These are phyloP conservation scores for Ascocoryne sarcoides DNA, from an alignment of 2,329 filamentous ascomycete species.

Conservation along the genomic window DNA sequence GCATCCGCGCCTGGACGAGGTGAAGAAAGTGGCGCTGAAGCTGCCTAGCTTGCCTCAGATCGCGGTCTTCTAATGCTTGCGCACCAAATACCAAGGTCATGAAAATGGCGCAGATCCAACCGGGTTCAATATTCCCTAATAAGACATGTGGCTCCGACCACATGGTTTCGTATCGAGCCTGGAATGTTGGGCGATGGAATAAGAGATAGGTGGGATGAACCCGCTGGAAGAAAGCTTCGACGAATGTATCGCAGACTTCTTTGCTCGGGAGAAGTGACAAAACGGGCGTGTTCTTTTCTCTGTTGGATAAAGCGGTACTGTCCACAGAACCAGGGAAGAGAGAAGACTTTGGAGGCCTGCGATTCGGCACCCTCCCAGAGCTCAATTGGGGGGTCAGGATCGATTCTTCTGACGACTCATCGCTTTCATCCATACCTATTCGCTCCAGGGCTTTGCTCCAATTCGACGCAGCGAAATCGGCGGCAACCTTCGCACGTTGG, in stretches of 20 bases:
- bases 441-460: conserved; percentile 26
- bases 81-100: conserved; percentile 35
- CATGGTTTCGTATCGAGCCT: conserved; percentile 31
- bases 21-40: conserved; percentile 29
- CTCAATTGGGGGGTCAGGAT: not conserved
- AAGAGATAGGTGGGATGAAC: conserved; percentile 33
- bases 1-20: conserved; percentile 29
- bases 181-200: conserved; percentile 34
- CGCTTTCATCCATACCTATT: conserved; percentile 18
- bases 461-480: conserved; percentile 22
- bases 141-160: conserved; percentile 23
- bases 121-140: conserved; percentile 30
- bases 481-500: conserved; percentile 19
- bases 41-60: conserved; percentile 24
- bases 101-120: conserved; percentile 34
- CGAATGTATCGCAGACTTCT: conserved; percentile 31
- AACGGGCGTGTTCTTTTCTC: conserved; percentile 15
- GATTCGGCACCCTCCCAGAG: conserved; percentile 4
- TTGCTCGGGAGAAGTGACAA: conserved; percentile 28
- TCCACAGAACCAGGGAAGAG: conserved; percentile 14
- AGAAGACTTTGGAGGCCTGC: conserved; percentile 8
- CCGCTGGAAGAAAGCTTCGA: conserved; percentile 33
- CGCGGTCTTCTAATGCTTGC: conserved; percentile 28
- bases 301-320: conserved; percentile 8
- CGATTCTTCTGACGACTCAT: conserved; percentile 18